Base-by-base conservation (phyloP, 2,329 filamentous ascomycete genomes). In the Zymoseptoria pseudotritici region DNA sequence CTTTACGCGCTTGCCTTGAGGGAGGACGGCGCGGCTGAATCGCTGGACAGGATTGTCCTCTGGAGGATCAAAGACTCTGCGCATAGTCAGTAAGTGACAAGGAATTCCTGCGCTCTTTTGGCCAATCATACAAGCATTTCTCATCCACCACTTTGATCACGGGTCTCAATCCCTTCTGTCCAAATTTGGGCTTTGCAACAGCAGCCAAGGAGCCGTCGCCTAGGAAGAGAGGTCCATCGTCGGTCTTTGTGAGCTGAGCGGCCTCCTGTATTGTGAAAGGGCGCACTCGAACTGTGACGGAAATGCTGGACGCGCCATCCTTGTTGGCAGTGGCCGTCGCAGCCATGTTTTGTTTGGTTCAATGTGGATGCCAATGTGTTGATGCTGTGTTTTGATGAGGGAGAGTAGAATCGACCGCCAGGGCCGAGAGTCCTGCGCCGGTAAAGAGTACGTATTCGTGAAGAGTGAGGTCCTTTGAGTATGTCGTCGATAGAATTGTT, bases 91-190 rank as follows among this genome's bases (percentile, higher is more conserved):
- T 24, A 5, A 24, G 2, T 3, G 22, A 24, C 22, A 24, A 24
- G 22, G 22, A 24, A 24, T 24, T 24, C 22, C 22, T 24, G 19
- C 36, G 36, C 36, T 5, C 13, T 5, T 17, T 4, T 6, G 4
- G 13, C 5, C 21, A 21, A 54, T 63, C 90, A 68, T 83, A 97
- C 94, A 99, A 79, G 79, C 94, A 97, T 71, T 90, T 89, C 73
- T 97, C 92, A 72, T 99, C 95, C 57, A 99, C 84, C 20, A 99
- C 92, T 76, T 97, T 97, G 77, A 99, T 89, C 57, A 99, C 91
- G 1, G 90, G 87, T 69, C 92, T 83, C 59, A 99, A 86, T 7
- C 95, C 94, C 70, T 92, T 91, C 68, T 90, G 86, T 62, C 88
- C 85, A 31, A 96, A 82, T 72, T 93, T 96, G 0, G 92, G 92